These are phyloP conservation scores for Sungouiozyma intestinalis DNA, from an alignment of 805 yeast genomes.

Conservation along the genomic window DNA sequence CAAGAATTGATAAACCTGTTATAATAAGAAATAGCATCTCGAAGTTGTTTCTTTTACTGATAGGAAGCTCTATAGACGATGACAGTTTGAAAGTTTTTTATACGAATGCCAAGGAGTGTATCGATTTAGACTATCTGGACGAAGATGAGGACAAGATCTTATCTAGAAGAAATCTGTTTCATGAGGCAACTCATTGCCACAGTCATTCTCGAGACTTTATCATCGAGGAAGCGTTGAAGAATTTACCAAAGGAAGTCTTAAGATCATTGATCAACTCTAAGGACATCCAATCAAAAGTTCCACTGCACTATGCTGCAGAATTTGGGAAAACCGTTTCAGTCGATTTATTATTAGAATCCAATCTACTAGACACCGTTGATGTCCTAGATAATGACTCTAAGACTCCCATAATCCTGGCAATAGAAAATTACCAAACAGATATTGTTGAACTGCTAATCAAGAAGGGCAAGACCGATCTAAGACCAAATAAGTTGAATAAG, in stretches of 20 bases:
- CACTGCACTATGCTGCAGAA: conserved; percentile 80
- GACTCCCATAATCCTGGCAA: conserved; percentile 75
- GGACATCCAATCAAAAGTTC: conserved; percentile 67
- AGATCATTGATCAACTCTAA: conserved; percentile 30
- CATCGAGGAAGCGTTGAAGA: conserved; percentile 16
- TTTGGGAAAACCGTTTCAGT: conserved; percentile 39
- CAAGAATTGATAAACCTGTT: conserved; percentile 12
- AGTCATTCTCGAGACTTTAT: conserved; percentile 21
- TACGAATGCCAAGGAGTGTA: conserved; percentile 26
- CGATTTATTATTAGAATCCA: conserved; percentile 27
- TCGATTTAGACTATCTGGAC: conserved; percentile 56
- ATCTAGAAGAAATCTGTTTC: conserved; percentile 64
- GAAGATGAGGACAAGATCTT: conserved; percentile 38
- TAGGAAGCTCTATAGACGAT: conserved; percentile 53
- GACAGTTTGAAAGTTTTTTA: conserved; percentile 38
- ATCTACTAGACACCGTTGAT: conserved; percentile 24
- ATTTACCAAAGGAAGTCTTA: conserved; percentile 14
- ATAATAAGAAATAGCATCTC: conserved; percentile 35
- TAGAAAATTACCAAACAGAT: conserved; percentile 52
- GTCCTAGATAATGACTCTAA: conserved; percentile 61
- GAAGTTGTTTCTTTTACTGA: conserved; percentile 60
- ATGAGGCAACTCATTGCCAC: conserved; percentile 42
- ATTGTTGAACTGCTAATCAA: conserved; percentile 37
- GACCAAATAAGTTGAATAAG: conserved; percentile 1
- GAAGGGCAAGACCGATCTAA: conserved; percentile 30